Percentiles rank a stretch among this genome's conserved stretches.
Conservation (phyloP, 176 grass and related monocot genomes). For the Bromus sterilis region DNA sequence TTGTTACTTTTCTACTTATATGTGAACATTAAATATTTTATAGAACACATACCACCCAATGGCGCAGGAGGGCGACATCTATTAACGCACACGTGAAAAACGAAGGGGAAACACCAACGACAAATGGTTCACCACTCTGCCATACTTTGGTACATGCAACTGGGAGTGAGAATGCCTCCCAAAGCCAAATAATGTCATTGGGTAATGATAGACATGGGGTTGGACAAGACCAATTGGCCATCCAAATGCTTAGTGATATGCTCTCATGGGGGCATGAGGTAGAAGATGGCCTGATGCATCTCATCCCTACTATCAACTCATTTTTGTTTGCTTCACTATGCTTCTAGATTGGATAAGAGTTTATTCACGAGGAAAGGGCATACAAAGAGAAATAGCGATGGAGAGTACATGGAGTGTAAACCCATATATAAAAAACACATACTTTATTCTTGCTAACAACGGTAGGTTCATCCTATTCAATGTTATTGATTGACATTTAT, state of each 20-base stretch:
- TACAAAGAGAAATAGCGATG: background rate
- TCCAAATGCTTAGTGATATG: background rate
- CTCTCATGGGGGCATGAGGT: background rate
- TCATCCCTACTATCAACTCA: background rate
- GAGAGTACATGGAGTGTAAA: background rate
- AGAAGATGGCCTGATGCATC: background rate
- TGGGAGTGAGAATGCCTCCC: background rate
- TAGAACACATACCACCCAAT: no score
- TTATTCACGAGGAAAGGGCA: background rate
- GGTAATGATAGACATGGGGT: background rate
- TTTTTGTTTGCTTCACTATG: background rate
- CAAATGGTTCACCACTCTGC: no score
- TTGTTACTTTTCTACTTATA: no score
- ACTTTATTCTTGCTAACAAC: background rate
- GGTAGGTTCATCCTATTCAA: background rate
- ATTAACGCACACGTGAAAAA: no score
- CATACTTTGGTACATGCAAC: no score
- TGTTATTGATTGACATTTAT: background rate
- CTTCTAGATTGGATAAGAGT: background rate
- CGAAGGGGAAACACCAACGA: no score
- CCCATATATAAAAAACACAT: background rate
- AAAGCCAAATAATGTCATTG: accelerated
- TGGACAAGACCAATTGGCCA: background rate
- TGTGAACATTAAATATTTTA: no score
- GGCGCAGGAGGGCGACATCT: no score